A percentile compares a stretch with the other conserved stretches of the same genome.
Evolutionary conservation across 176 grass and related monocot genomes (phyloP).

Genomic region (Bolboschoenus planiculmis): DNA sequence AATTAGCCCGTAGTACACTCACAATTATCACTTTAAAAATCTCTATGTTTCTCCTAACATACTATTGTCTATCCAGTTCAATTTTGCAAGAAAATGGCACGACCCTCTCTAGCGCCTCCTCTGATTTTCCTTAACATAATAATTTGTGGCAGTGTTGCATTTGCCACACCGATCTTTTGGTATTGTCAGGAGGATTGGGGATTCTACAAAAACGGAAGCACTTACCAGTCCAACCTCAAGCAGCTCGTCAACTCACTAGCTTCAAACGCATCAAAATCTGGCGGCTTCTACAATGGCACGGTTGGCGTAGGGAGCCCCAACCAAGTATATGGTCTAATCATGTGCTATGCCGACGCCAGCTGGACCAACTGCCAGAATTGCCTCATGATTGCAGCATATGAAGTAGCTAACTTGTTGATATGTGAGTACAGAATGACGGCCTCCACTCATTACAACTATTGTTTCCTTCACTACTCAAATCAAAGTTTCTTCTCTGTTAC

Average conservation of each 20-base stretch:
- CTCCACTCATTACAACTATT: neutral
- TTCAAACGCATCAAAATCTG: neutral
- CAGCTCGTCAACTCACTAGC: neutral
- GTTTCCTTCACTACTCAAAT: slow-evolving; percentile 6
- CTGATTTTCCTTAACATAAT: neutral
- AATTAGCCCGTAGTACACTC: too few species aligned
- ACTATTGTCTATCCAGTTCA: too few species aligned
- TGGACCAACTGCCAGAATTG: neutral
- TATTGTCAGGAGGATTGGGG: neutral
- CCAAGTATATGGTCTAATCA: neutral
- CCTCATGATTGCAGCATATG: neutral
- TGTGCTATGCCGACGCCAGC: slow-evolving; percentile 3
- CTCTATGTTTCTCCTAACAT: too few species aligned
- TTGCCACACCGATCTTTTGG: neutral
- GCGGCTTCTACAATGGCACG: neutral
- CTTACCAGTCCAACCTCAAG: neutral
- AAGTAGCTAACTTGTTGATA: neutral
- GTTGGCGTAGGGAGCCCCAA: neutral
- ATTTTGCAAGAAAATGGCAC: neutral
- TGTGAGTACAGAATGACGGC: neutral
- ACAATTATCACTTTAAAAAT: too few species aligned
- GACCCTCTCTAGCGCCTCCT: neutral
- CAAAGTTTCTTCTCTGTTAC: neutral
- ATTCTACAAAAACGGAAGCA: neutral
- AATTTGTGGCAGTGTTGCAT: neutral